Evolutionary conservation across 164 flowering plant genomes (phyloP).

Genomic region (Stephania japonica): DNA sequence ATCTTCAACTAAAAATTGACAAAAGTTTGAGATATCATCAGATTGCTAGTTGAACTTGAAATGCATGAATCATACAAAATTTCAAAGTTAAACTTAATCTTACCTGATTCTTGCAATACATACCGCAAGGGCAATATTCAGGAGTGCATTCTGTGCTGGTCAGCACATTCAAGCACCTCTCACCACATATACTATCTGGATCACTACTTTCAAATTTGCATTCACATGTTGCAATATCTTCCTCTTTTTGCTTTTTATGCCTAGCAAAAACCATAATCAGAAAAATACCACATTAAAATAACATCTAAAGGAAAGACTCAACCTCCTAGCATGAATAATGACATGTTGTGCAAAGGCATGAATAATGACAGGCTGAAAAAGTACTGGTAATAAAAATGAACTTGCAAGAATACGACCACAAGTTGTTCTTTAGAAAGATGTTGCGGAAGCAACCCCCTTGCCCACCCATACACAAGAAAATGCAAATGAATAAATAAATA

Average conservation of each 20-base stretch:
- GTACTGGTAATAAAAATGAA: background rate
- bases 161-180: conserved; percentile 75
- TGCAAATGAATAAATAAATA: background rate
- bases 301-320: background rate
- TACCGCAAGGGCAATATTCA: conserved; percentile 68
- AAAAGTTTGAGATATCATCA: background rate
- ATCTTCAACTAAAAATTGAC: background rate
- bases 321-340: background rate
- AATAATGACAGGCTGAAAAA: background rate
- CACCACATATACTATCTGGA: conserved; percentile 81
- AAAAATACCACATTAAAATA: background rate
- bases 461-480: background rate
- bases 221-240: conserved; percentile 70
- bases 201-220: conserved; percentile 52
- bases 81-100: background rate
- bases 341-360: too few species aligned
- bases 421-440: too few species aligned
- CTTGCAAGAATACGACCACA: too few species aligned
- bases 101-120: conserved; percentile 84
- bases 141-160: conserved; percentile 95
- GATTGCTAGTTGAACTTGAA: too few species aligned
- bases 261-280: conserved; percentile 23
- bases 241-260: conserved; percentile 78
- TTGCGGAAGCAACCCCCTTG: too few species aligned
- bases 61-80: too few species aligned